Conservation (phyloP, 805 yeast genomes). For the Saturnispora zaruensis region DNA sequence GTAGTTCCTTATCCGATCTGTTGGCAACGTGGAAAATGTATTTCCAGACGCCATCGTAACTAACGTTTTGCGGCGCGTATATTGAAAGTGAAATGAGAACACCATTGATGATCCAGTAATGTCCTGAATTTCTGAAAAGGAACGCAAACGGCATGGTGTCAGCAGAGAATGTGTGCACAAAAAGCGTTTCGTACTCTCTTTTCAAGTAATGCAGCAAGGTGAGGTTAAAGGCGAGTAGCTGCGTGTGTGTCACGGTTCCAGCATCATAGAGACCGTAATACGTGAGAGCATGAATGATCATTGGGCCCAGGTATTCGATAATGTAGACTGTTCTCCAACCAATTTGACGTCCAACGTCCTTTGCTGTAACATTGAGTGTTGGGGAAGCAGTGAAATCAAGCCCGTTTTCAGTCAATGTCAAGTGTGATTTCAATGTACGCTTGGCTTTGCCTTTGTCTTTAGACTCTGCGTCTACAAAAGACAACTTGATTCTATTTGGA, state of each 20-base stretch:
- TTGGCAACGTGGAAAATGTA: slow-evolving; percentile 39
- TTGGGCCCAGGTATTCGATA: slow-evolving; percentile 85
- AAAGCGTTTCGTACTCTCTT: slow-evolving; percentile 81
- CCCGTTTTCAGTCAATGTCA: slow-evolving; percentile 40
- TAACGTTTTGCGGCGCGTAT: slow-evolving; percentile 25
- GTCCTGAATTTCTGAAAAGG: slow-evolving; percentile 80
- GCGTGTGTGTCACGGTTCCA: slow-evolving; percentile 40
- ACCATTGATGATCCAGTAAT: slow-evolving; percentile 92
- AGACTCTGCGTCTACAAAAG: slow-evolving; percentile 26
- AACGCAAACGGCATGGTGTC: slow-evolving; percentile 90
- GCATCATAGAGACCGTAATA: slow-evolving; percentile 39
- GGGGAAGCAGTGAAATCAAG: slow-evolving; percentile 26
- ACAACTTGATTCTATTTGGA: slow-evolving; percentile 48
- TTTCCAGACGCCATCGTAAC: slow-evolving; percentile 18
- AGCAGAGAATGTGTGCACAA: slow-evolving; percentile 76
- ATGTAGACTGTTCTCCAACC: slow-evolving; percentile 87
- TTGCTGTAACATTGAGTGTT: slow-evolving; percentile 46
- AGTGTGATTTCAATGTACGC: slow-evolving; percentile 37
- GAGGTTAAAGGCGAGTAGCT: slow-evolving; percentile 44
- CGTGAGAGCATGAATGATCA: slow-evolving; percentile 65
- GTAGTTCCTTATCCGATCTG: slow-evolving; percentile 26
- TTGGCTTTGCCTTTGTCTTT: slow-evolving; percentile 29
- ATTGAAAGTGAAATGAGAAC: slow-evolving; percentile 29
- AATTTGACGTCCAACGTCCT: slow-evolving; percentile 90
- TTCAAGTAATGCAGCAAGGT: slow-evolving; percentile 72